Evolutionary conservation across 108 stramenopile species (phyloP).

Genomic region (Skeletonema marinoi): DNA sequence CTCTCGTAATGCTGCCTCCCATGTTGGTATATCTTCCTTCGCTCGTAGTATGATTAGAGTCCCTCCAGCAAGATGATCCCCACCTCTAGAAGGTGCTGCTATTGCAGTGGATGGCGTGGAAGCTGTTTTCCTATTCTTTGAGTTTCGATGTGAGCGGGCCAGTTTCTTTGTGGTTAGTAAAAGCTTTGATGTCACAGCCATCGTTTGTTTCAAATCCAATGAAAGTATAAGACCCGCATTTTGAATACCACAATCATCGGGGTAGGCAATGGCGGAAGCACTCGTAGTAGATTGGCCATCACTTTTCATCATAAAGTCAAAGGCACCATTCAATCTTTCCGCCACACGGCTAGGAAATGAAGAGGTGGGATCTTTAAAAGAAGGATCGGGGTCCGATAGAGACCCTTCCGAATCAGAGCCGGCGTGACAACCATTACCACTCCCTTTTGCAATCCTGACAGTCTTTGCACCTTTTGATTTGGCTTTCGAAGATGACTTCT

Average conservation of each 20-base stretch:
- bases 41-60: conserved; percentile 57
- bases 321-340: conserved; percentile 34
- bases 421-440: not conserved
- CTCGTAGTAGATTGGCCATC: not conserved
- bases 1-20: conserved; percentile 67
- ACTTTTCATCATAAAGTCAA: conserved; percentile 23
- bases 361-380: conserved; percentile 35
- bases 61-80: conserved; percentile 42
- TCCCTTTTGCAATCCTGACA: conserved; percentile 1
- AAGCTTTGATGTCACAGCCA: conserved; percentile 37
- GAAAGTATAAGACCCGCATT: conserved; percentile 33
- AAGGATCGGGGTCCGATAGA: conserved; percentile 18
- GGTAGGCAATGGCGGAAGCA: not conserved
- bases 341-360: conserved; percentile 37
- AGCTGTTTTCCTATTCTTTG: conserved; percentile 13
- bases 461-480: conserved; percentile 1
- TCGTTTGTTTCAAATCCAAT: conserved; percentile 33
- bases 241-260: not conserved
- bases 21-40: conserved; percentile 57
- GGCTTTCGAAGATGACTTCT: not conserved
- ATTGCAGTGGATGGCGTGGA: conserved; percentile 8
- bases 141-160: conserved; percentile 21
- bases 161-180: conserved; percentile 11
- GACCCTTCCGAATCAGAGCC: conserved; percentile 24
- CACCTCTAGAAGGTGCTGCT: conserved; percentile 12